Base-by-base conservation (phyloP, 345 rosid genomes). In the Moricandia arvensis region DNA sequence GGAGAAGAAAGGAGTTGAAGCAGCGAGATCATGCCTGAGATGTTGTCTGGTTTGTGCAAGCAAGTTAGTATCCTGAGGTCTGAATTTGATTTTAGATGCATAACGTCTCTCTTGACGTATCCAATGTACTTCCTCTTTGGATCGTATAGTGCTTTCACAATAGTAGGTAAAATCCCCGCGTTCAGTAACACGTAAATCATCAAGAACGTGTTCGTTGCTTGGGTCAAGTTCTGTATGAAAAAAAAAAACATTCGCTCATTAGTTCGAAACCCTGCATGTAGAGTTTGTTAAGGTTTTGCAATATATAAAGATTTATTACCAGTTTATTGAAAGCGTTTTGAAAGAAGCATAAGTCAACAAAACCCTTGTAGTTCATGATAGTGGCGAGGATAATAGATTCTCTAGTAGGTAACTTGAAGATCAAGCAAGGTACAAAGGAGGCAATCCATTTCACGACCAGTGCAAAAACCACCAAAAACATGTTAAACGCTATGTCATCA, bases 51-150 rank as follows among this genome's bases (percentile, higher is more conserved):
- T 68, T 66, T 71, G 75, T 86, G 88, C 63, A 89, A 82, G 65
- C 91, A 86, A 7, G 87, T 43, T 18, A 91, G 80, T n/a, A 91
- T 53, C 29, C 77, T 77, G 13, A 85, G 84, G 73, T 78, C 86
- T 6, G 83, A 41, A 8, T 66, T 29, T 11, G 74, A 41, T 72
- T 74, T 80, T 31, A 69, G 13, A 38, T 72, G 71, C 69, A 76
- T 71, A 10, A 89, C 58, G 72, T 75, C 79, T 72, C 87, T 75
- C 66, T 70, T 78, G 57, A 79, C 60, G 80, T 86, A 68, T 33
- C 80, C 83, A 4, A 68, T 83, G 59, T 85, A 87, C 69, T 82
- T 90, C 45, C 82, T 85, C 47, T 88, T 72, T 47, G 87, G 85
- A 71, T 87, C 87, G 30, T 84, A 82, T 54, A 89, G 75, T 7